These are phyloP conservation scores for Populus pruinosa DNA, from an alignment of 345 rosid genomes.

Conservation along the genomic window DNA sequence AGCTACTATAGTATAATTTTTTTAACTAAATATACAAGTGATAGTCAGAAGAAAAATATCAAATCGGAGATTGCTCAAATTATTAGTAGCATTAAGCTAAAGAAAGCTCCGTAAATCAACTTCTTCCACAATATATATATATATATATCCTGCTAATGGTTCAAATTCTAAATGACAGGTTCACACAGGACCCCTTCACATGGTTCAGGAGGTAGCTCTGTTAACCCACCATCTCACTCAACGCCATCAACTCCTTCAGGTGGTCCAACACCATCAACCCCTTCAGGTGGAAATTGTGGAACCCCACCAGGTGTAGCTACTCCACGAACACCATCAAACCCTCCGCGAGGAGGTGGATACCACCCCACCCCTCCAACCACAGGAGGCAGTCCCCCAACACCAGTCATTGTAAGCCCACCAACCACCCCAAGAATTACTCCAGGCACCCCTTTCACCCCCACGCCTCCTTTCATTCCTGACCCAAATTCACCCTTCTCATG, in stretches of 20 bases:
- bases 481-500: slow-evolving; percentile 72
- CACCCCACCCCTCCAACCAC: slow-evolving; percentile 48
- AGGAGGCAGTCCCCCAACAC: slow-evolving; percentile 45
- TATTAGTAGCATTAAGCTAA: not conserved
- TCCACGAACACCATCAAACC: slow-evolving; percentile 42
- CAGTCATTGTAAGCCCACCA: slow-evolving; percentile 45
- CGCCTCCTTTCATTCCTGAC: slow-evolving; percentile 56
- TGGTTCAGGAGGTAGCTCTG: slow-evolving; percentile 15
- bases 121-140: not conserved
- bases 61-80: not conserved
- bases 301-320: slow-evolving; percentile 27
- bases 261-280: slow-evolving; percentile 23
- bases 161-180: slow-evolving; percentile 29
- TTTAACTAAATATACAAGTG: not conserved
- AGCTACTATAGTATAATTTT: not conserved
- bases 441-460: slow-evolving; percentile 49
- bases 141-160: not conserved
- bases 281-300: slow-evolving; percentile 16
- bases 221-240: slow-evolving; percentile 17
- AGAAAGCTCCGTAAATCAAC: not conserved
- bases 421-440: slow-evolving; percentile 41
- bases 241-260: slow-evolving; percentile 46
- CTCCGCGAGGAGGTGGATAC: slow-evolving; percentile 53
- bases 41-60: not conserved
- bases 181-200: slow-evolving; percentile 38